Base-by-base conservation (phyloP, 2,329 filamentous ascomycete species). In the Epichloe baconii region DNA sequence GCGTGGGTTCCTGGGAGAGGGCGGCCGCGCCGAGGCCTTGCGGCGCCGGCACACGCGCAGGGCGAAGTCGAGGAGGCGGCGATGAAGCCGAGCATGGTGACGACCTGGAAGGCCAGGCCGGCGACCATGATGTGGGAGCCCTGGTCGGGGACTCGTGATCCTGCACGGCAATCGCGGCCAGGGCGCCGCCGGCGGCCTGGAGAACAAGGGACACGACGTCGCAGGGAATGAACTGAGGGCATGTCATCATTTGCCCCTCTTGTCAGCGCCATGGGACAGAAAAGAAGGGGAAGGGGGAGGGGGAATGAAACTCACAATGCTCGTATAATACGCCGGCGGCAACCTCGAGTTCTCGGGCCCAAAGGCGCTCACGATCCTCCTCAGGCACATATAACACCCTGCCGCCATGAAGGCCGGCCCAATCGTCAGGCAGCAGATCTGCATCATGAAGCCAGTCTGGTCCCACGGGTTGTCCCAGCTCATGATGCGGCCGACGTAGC, bases 71-170 rank as follows among this genome's bases (percentile, higher is more conserved):
- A 62, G 35, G 69, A 71, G 35, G 78, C 66, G 23, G 58, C 26
- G 47, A 76, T 73, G 69, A 85, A 85, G 51, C 73, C 61, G 42
- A 71, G 55, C 37, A 83, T 68, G 5, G 77, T 79, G 53, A 73
- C 64, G 43, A 83, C 80, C 58, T 85, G 81, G 61, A 77, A 78
- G 17, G 71, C 63, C 0, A 85, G 72, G 35, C 82, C 82, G 4
- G 78, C 78, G n/a, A 85, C 71, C 74, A 81, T 82, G 65, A 84
- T 75, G 60, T 83, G 68, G 55, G 76, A 72, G n/a, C 79, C 82
- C 0, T 45, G 38, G 11, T 53, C 17, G 17, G 17, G 17, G 17
- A 17, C 17, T 17, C 17, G 17, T 17, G 17, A 17, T 17, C 17
- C 17, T 17, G 17, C 17, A 17, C 17, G 17, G 17, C 17, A 17